Base-by-base conservation (phyloP, 202 grass and related monocot genomes). In the Musa balbisiana region DNA sequence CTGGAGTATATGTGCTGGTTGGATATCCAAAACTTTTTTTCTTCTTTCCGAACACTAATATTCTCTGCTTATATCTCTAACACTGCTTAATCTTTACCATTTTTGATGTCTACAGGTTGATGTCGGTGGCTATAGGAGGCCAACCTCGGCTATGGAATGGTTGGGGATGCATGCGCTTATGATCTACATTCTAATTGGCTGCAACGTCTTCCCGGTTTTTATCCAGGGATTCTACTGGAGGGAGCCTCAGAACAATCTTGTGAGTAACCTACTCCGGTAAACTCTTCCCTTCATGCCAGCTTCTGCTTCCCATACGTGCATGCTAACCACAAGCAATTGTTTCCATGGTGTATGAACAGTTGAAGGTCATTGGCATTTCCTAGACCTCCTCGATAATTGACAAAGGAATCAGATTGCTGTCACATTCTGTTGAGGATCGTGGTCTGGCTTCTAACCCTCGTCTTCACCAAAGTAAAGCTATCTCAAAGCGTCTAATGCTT, bases 141-240 rank as follows among this genome's bases (percentile, higher is more conserved):
- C 87, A 74, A 88, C 89, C 24, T 9, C 73, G 2, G 75, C 85
- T 67, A 87, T 99, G 86, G 96, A 99, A 73, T 99, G 96, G 96
- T 79, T 99, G 80, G 96, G 96, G 52, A 88, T 43, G 64, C 89
- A 95, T 74, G 96, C 95, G n/a, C 83, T 99, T 73, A 95, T 95
- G 89, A 94, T 99, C 43, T 99, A 84, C 63, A 82, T 92, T 52
- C 78, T 99, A 33, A 75, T 99, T 29, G 95, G 83, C 17, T 99
- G 95, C 85, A 99, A 99, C 87, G 85, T 99, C 67, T 76, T 99
- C 25, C 95, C 95, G 60, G 80, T 92, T 68, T 86, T 95, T 78
- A 90, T 99, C 73, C 91, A 99, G 68, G 95, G 91, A 6, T 86
- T 99, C 78, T 99, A 99, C 80, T 99, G 85, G 91, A 72, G 79